Evolutionary conservation across 345 rosid species (phyloP).

Genomic region (Acer campestre): DNA sequence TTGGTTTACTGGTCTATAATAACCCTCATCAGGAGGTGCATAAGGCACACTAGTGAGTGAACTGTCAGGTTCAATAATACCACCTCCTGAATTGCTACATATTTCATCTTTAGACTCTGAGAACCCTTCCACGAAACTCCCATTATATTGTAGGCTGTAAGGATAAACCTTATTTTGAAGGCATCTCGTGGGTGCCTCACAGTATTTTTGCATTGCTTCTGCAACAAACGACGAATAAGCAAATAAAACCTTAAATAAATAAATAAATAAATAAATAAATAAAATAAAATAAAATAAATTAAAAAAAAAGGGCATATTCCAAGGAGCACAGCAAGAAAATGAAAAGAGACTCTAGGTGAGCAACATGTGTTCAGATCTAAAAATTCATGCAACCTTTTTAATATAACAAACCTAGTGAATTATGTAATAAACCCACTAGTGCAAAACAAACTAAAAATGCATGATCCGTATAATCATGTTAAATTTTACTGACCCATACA

Average conservation of each 20-base stretch:
- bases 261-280: too few relatives aligned
- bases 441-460: background rate
- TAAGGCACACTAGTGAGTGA: slow-evolving; percentile 14
- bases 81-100: slow-evolving; percentile 22
- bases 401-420: background rate
- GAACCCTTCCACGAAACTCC: slow-evolving; percentile 28
- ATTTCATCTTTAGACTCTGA: slow-evolving; percentile 21
- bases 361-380: background rate
- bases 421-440: background rate
- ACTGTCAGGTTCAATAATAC: slow-evolving; percentile 19
- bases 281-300: too few relatives aligned
- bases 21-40: slow-evolving; percentile 22
- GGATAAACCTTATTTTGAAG: slow-evolving; percentile 30
- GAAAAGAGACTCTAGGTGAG: background rate
- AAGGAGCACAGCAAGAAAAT: background rate
- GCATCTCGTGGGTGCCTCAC: slow-evolving; percentile 35
- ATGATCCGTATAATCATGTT: background rate
- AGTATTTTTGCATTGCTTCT: slow-evolving; percentile 33
- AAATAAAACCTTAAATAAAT: background rate
- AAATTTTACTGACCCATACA: background rate
- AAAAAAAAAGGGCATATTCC: background rate
- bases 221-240: slow-evolving; percentile 2
- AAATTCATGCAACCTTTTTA: background rate
- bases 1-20: slow-evolving; percentile 11
- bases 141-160: slow-evolving; percentile 25